These are phyloP conservation scores for Phytophthora boehmeriae DNA, from an alignment of 352 stramenopile genomes.

Conservation along the genomic window DNA sequence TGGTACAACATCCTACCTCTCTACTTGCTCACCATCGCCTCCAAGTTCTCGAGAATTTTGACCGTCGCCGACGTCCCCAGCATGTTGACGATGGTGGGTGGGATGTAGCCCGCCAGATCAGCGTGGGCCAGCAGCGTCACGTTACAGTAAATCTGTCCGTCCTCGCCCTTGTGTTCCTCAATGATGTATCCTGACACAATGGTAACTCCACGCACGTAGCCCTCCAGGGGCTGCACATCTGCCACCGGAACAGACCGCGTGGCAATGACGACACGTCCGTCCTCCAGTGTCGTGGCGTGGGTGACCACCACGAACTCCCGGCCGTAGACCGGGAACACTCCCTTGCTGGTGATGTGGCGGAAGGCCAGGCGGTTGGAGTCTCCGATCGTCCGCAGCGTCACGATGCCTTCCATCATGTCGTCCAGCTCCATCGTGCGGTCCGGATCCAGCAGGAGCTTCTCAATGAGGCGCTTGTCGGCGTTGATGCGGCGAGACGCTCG, in stretches of 20 bases:
- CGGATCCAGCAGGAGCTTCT: constrained; percentile 64
- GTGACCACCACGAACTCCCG: constrained; percentile 82
- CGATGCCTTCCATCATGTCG: constrained; percentile 77
- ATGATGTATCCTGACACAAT: constrained; percentile 84
- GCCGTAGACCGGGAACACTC: constrained; percentile 73
- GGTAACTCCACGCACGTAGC: constrained; percentile 70
- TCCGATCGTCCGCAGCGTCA: constrained; percentile 58
- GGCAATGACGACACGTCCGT: constrained; percentile 66
- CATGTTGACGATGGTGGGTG: constrained; percentile 82
- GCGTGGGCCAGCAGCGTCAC: constrained; percentile 81
- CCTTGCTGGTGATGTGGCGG: constrained; percentile 80
- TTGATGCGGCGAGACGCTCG: constrained; percentile 59
- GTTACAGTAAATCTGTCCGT: constrained; percentile 62
- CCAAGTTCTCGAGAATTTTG: constrained; percentile 79
- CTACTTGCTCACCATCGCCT: constrained; percentile 43
- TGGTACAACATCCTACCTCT: background rate
- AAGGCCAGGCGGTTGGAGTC: constrained; percentile 64
- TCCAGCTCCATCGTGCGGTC: constrained; percentile 74
- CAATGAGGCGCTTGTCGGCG: constrained; percentile 59
- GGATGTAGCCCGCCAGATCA: constrained; percentile 82
- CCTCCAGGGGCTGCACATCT: constrained; percentile 51
- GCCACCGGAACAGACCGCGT: constrained; percentile 65
- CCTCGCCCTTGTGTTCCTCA: constrained; percentile 51
- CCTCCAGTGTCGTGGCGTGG: constrained; percentile 50
- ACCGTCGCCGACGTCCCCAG: constrained; percentile 84